Base-by-base conservation (phyloP, 768 basidiomycete species). In the Trametes gibbosa region DNA sequence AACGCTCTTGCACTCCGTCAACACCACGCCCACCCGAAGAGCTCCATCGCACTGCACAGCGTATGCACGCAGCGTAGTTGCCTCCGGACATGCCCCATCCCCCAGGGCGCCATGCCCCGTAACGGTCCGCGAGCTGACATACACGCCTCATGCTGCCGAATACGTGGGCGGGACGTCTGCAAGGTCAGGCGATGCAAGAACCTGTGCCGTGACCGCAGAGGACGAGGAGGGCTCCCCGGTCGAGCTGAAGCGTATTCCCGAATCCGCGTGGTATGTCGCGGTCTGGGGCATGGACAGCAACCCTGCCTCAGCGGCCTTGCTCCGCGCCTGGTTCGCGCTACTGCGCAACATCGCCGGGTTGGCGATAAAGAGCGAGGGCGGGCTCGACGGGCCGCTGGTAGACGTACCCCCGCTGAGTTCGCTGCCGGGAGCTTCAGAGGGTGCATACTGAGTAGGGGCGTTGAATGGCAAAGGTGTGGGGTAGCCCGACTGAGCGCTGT, bases 251-350 rank as follows among this genome's bases (percentile, higher is more conserved):
- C 64, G 58, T 13, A 65, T 50, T 6, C 64, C 64, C 9, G 64
- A 65, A 45, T 65, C 64, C 13, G 64, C 61, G 37, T 65, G 64
- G 49, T 32, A 65, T 12, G 55, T 65, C 34, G 64, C 54, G 14
- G 50, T 41, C 43, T 56, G 58, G 0, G 61, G 48, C 6, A 65
- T 53, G 0, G 64, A 65, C 17, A 65, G 43, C 45, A 65, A 21
- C 14, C 64, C 64, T 1, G 64, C 64, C 49, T 65, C 56, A 16
- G 64, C 64, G 0, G 64, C 64, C 56, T 65, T 65, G 61, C 64
- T 65, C 32, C 50, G 43, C 19, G 61, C 45, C 37, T 56, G 54
- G 45, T 61, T 61, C 16, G 60, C 54, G 29, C 60, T 61, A 17
- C 21, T 17, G 23, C 23, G 16, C 27, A 37, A 12, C 53, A 32